A percentile compares a stretch with the other conserved stretches of the same genome.
phyloP scores from a whole-genome alignment of 2,329 filamentous ascomycete species.

The Neofusicoccum cordaticola region DNA sequence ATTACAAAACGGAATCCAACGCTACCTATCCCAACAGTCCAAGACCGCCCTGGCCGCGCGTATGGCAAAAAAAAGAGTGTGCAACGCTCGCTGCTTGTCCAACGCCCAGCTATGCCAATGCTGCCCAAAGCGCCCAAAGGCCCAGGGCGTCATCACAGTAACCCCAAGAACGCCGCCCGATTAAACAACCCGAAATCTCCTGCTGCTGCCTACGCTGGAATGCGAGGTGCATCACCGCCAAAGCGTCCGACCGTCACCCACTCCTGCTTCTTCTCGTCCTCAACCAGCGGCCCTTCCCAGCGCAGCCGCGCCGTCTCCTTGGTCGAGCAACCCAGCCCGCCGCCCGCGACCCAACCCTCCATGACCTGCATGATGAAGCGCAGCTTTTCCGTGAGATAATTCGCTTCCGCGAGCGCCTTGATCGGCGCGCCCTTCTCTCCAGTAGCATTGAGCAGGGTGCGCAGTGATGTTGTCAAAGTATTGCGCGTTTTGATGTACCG shows the following conservation, averaged over 20 bases:
- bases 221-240: slow-evolving; percentile 42
- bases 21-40: not conserved
- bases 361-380: slow-evolving; percentile 68
- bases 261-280: slow-evolving; percentile 45
- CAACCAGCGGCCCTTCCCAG: slow-evolving; percentile 45
- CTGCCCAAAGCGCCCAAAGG: slow-evolving; percentile 13
- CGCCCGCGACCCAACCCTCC: slow-evolving; percentile 67
- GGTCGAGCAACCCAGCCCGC: slow-evolving; percentile 59
- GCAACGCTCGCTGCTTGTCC: not conserved
- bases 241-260: slow-evolving; percentile 49
- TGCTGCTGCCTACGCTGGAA: not conserved
- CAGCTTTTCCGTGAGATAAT: slow-evolving; percentile 71
- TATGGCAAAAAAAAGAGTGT: not conserved
- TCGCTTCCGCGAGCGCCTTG: slow-evolving; percentile 62
- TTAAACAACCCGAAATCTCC: not conserved
- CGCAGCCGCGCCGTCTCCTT: slow-evolving; percentile 34
- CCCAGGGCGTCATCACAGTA: slow-evolving; percentile 6
- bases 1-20: not conserved
- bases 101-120: slow-evolving; percentile 13
- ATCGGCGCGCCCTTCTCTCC: slow-evolving; percentile 49
- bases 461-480: slow-evolving; percentile 68
- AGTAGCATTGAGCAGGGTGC: slow-evolving; percentile 65
- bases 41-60: not conserved
- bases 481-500: slow-evolving; percentile 68
- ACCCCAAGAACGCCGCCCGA: slow-evolving; percentile 4